Evolutionary conservation across 2,329 filamentous ascomycete genomes (phyloP).

Genomic region (Hypoxylon sp.): DNA sequence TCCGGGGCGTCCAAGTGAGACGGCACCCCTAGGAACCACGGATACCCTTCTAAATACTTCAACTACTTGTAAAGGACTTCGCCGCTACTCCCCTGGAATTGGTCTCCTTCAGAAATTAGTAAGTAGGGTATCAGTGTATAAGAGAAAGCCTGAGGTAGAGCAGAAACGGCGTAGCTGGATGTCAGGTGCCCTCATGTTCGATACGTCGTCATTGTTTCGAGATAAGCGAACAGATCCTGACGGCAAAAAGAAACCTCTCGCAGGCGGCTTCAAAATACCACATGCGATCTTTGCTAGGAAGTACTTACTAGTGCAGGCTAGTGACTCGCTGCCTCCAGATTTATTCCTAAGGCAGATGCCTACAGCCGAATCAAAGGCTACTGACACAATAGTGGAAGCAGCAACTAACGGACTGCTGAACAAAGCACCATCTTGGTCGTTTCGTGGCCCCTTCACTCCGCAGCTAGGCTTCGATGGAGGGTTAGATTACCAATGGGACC

Average conservation of each 20-base stretch:
- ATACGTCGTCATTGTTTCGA: conserved; percentile 39
- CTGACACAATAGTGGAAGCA: conserved; percentile 52
- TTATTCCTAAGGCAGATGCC: conserved; percentile 56
- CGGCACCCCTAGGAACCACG: conserved; percentile 38
- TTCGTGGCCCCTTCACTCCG: conserved; percentile 60
- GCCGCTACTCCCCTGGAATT: conserved; percentile 42
- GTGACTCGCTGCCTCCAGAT: conserved; percentile 52
- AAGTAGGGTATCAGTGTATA: conserved; percentile 38
- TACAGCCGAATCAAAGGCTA: conserved; percentile 59
- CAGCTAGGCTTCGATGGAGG: conserved; percentile 62
- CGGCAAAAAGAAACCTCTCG: conserved; percentile 48
- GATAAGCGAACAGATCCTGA: conserved; percentile 39
- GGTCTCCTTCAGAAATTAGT: conserved; percentile 46
- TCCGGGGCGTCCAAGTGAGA: conserved; percentile 37
- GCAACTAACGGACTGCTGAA: conserved; percentile 48
- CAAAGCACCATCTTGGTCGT: conserved; percentile 49
- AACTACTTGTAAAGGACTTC: conserved; percentile 39
- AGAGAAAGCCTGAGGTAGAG: conserved; percentile 40
- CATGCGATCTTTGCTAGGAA: conserved; percentile 62
- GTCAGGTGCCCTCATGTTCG: conserved; percentile 43
- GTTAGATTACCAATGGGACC: conserved; percentile 58
- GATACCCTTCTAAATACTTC: conserved; percentile 39
- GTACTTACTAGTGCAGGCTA: conserved; percentile 54
- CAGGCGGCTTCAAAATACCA: conserved; percentile 56
- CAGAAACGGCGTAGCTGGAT: conserved; percentile 51